Percentiles rank a stretch among this genome's conserved stretches.
These are phyloP conservation scores for Ophiostoma sp. DNA, from an alignment of 2,329 filamentous ascomycete species.

Conservation along the genomic window DNA sequence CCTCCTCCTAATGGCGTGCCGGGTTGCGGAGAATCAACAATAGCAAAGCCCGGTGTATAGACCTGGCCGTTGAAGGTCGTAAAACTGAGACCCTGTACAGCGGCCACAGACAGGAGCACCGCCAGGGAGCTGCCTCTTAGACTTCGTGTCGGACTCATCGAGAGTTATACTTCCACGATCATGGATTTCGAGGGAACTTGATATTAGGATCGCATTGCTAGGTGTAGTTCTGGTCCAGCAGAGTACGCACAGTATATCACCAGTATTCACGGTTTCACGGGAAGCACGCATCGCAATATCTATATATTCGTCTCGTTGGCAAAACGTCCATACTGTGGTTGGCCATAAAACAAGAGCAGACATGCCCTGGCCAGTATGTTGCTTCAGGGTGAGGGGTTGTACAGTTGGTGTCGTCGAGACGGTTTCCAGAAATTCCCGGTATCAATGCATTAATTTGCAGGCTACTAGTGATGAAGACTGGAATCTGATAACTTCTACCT, in stretches of 20 bases:
- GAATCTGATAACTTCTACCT: neutral
- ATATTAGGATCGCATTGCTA: neutral
- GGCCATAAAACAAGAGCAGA: neutral
- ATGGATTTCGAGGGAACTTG: neutral
- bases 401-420: constrained; percentile 1
- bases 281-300: neutral
- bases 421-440: neutral
- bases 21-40: constrained; percentile 62
- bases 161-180: neutral
- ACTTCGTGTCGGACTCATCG: neutral
- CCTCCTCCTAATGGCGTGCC: constrained; percentile 59
- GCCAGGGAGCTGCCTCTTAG: constrained; percentile 22
- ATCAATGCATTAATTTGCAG: constrained; percentile 1
- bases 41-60: constrained; percentile 62
- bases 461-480: neutral
- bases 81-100: constrained; percentile 42
- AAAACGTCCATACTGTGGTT: no score
- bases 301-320: neutral
- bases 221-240: neutral
- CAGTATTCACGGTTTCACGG: neutral
- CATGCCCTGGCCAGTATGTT: neutral
- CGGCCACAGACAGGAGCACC: constrained; percentile 29
- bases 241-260: neutral
- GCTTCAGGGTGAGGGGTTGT: neutral
- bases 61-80: constrained; percentile 60